Conservation (phyloP, 306 rosid genomes). For the Dalbergia oliveri region DNA sequence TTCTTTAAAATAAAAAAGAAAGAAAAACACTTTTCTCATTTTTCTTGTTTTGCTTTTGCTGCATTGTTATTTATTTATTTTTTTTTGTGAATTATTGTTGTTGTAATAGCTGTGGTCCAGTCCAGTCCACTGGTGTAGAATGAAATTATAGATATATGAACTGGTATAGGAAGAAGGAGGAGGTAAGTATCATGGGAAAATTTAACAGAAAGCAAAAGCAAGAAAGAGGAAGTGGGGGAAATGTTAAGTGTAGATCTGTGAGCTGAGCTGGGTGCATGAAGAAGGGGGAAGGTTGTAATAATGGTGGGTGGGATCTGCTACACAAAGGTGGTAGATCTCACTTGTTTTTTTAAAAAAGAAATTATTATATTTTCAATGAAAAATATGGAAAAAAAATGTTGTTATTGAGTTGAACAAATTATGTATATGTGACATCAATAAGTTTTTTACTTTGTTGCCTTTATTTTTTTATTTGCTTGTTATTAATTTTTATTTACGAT, state of each 20-base stretch:
- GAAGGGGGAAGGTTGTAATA: slow-evolving; percentile 60
- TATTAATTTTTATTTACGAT: not conserved
- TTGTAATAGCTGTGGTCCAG: slow-evolving; percentile 26
- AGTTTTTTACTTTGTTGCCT: not conserved
- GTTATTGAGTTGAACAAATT: slow-evolving; percentile 38
- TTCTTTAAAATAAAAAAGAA: not conserved
- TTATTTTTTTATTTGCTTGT: not conserved
- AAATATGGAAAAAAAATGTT: not conserved
- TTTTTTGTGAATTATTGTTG: slow-evolving; percentile 29
- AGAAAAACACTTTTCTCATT: not conserved
- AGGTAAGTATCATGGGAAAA: slow-evolving; percentile 43
- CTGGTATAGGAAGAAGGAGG: slow-evolving; percentile 49
- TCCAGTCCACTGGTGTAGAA: slow-evolving; percentile 46
- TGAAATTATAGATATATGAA: slow-evolving; percentile 56
- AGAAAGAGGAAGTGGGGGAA: slow-evolving; percentile 3
- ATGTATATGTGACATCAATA: slow-evolving; percentile 31
- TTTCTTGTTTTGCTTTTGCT: slow-evolving; percentile 12
- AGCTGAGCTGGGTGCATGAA: slow-evolving; percentile 1
- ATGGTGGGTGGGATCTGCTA: slow-evolving; percentile 69
- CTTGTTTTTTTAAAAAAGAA: slow-evolving; percentile 21
- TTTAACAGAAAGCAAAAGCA: slow-evolving; percentile 35
- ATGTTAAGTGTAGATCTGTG: slow-evolving; percentile 51
- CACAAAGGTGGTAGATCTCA: slow-evolving; percentile 68
- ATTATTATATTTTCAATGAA: slow-evolving; percentile 7
- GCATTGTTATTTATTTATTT: slow-evolving; percentile 40